Evolutionary conservation across 2,329 filamentous ascomycete species (phyloP).

Genomic region (Calonectria pseudoreteaudii): DNA sequence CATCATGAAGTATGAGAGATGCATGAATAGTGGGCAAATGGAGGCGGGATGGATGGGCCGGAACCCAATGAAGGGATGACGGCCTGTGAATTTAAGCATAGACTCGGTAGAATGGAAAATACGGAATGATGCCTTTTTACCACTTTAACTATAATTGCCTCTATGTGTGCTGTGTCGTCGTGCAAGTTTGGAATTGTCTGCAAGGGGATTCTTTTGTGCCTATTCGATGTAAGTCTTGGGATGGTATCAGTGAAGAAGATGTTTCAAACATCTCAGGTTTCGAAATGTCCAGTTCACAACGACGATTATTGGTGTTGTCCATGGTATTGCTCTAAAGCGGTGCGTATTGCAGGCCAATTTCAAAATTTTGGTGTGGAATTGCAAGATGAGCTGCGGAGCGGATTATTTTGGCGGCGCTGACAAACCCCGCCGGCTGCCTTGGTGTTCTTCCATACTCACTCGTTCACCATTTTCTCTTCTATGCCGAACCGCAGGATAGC

Average conservation of each 20-base stretch:
- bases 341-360: background rate
- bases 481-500: background rate
- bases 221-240: background rate
- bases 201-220: too few relatives aligned
- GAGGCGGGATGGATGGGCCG: conserved; percentile 39
- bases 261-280: background rate
- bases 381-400: background rate
- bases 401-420: background rate
- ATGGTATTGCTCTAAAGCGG: background rate
- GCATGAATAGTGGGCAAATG: conserved; percentile 38
- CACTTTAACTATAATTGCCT: conserved; percentile 10
- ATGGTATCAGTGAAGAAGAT: background rate
- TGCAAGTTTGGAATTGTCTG: too few relatives aligned
- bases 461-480: background rate
- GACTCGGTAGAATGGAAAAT: conserved; percentile 53
- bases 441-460: background rate
- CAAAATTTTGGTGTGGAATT: background rate
- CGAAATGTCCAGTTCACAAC: background rate
- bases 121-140: conserved; percentile 46
- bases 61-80: conserved; percentile 38
- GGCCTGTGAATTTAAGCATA: conserved; percentile 50
- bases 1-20: conserved; percentile 45
- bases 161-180: too few relatives aligned
- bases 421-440: background rate
- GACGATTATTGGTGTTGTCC: background rate